Evolutionary conservation across 1,139 yeast genomes (phyloP), one percentile per base, ranked within the genome.

Genomic region (Maudiozyma humilis): DNA sequence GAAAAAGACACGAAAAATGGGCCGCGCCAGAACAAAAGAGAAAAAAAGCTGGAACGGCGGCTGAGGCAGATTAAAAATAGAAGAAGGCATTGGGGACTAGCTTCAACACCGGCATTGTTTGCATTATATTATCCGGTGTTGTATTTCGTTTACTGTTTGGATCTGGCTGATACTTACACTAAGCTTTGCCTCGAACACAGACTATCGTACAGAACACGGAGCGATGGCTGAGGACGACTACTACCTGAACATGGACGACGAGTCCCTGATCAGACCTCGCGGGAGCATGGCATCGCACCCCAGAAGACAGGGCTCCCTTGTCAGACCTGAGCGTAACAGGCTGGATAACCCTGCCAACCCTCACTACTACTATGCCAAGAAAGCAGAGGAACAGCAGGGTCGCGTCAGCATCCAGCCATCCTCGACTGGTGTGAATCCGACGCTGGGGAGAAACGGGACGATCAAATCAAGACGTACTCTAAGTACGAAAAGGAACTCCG

Each of bases 261-360:
- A 53, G 36, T 47, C 51, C 25, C 43, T 54, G 34, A 41, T 54
- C 27, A 50, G 45, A 15, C 45, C 53, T 1, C 48, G 57, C 32
- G 44, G 43, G 14, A 45, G 38, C 14, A 29, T 43, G 14, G 44
- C 51, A n/a, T 36, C 37, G 15, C 46, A 36, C 15, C 51, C 53
- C 29, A 51, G 51, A 18, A 50, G 63, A 45, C 60, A 57, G 37
- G 59, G 56, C 14, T 83, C 95, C 1, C 69, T 87, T 50, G 83
- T 86, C 35, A 73, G 85, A 50, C 95, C 93, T 2, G 95, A 87
- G 61, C 72, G 95, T 51, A 78, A 82, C 41, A 69, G 88, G 45
- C 68, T 83, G 50, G 70, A 73, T 51, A 73, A 76, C 51, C 79
- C 76, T 13, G 74, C 73, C 48, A 85, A 84, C 59, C 93, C 91